Base-by-base conservation (phyloP, 2,329 filamentous ascomycete genomes). In the Pseudogymnoascus destructans region DNA sequence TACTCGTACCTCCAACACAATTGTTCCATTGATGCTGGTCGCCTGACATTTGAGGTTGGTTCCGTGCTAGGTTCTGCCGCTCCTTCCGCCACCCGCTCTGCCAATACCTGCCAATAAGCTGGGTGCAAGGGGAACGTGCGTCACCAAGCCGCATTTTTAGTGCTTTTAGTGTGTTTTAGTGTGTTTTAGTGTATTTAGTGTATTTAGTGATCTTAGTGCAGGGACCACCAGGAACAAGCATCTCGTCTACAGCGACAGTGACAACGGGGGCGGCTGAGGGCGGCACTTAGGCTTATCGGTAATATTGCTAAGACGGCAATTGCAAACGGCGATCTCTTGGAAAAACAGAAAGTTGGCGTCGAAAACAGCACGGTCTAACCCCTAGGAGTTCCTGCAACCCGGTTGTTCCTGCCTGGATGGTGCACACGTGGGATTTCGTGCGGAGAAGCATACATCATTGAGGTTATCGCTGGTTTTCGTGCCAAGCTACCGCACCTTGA, bases 81-180 rank as follows among this genome's bases (percentile, higher is more conserved):
- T 30, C n/a, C 46, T 52, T 52, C 46, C 46, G 23, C 46, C 46
- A 52, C 46, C 46, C 46, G 46, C 25, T 3, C n/a, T 52, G 25
- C 46, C 46, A 52, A 52, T 52, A 52, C 7, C 23, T 52, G 46
- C 46, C 46, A 52, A 52, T 52, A 52, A 52, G 46, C 46, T 52
- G 46, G 46, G 46, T 25, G 25, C 46, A 17, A 6, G 46, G 23
- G 46, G 46, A 52, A 52, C 46, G 46, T 52, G 46, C 30, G 23
- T 52, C 9, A 25, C 46, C 46, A 52, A 52, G 46, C n/a, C 1
- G n/a, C 9, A 5, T 30, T 40, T 40, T 19, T 40, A 40, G 36
- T 40, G 35, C 8, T 15, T 49, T 25, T 49, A 25, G 40, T 49
- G 13, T 3, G 11, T 25, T 25, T 25, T 46, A 25, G 40, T 25